phyloP scores from a whole-genome alignment of 1,284 basidiomycete genomes.

The Cutaneotrichosporon sp. region DNA sequence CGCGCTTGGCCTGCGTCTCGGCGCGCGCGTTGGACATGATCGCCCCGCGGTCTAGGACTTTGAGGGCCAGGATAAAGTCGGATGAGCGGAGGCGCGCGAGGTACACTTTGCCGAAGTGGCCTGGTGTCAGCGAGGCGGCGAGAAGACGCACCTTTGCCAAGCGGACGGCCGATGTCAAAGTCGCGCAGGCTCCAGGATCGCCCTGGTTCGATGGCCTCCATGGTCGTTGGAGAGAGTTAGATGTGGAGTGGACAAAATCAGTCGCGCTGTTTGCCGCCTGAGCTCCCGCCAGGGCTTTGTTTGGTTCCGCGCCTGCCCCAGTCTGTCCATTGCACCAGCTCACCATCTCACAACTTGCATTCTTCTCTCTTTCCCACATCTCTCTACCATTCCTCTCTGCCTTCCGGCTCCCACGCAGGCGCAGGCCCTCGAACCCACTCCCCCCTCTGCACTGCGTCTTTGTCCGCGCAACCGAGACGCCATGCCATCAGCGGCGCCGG shows the following conservation, averaged over 20 bases:
- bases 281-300: background rate
- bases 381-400: too few species aligned
- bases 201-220: background rate
- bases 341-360: too few species aligned
- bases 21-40: conserved; percentile 73
- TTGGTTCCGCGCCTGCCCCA: conserved; percentile 6
- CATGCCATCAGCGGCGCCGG: background rate
- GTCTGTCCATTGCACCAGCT: background rate
- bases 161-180: conserved; percentile 91
- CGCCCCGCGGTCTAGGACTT: conserved; percentile 25
- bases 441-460: too few species aligned
- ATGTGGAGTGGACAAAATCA: background rate
- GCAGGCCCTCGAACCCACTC: too few species aligned
- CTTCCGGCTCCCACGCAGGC: too few species aligned
- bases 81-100: conserved; percentile 87
- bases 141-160: conserved; percentile 83
- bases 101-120: conserved; percentile 86
- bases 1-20: conserved; percentile 89
- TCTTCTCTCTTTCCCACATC: too few species aligned
- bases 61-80: conserved; percentile 25
- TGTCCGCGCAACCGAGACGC: background rate
- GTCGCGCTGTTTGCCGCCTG: conserved; percentile 4
- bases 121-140: conserved; percentile 15
- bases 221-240: background rate
- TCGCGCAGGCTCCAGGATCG: conserved; percentile 28